Evolutionary conservation across 192 early-diverging fungal genomes (phyloP).

Genomic region (Gigaspora rosea): DNA sequence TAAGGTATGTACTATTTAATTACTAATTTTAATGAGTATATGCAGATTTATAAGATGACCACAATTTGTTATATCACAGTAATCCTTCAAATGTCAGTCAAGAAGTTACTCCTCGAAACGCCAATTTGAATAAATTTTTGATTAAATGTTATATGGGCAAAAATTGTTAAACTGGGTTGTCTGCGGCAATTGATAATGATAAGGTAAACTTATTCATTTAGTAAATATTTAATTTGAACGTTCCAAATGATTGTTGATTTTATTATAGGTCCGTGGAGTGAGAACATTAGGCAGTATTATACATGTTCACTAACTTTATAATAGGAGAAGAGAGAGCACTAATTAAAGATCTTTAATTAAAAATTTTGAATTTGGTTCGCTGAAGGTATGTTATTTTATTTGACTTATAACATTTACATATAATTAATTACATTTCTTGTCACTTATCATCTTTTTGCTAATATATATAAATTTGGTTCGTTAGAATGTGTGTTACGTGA

Average conservation of each 20-base stretch:
- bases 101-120: slow-evolving; percentile 9
- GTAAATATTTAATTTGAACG: background rate
- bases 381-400: slow-evolving; percentile 54
- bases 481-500: slow-evolving; percentile 80
- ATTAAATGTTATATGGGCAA: slow-evolving; percentile 45
- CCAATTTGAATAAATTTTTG: slow-evolving; percentile 45
- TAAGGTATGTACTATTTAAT: slow-evolving; percentile 33
- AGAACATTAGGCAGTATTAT: slow-evolving; percentile 68
- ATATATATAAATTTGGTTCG: slow-evolving; percentile 50
- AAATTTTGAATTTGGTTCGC: slow-evolving; percentile 61
- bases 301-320: slow-evolving; percentile 50
- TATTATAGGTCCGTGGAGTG: slow-evolving; percentile 60
- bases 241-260: slow-evolving; percentile 13
- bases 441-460: background rate
- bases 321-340: slow-evolving; percentile 46
- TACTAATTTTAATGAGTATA: background rate
- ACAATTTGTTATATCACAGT: background rate
- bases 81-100: background rate
- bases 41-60: too few relatives aligned
- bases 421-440: background rate
- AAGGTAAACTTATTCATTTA: slow-evolving; percentile 49
- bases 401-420: background rate
- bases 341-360: slow-evolving; percentile 54
- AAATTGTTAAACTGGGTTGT: slow-evolving; percentile 50
- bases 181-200: slow-evolving; percentile 68